Conservation (phyloP, 148 eudicot species). For the Vaccinium myrtillus region DNA sequence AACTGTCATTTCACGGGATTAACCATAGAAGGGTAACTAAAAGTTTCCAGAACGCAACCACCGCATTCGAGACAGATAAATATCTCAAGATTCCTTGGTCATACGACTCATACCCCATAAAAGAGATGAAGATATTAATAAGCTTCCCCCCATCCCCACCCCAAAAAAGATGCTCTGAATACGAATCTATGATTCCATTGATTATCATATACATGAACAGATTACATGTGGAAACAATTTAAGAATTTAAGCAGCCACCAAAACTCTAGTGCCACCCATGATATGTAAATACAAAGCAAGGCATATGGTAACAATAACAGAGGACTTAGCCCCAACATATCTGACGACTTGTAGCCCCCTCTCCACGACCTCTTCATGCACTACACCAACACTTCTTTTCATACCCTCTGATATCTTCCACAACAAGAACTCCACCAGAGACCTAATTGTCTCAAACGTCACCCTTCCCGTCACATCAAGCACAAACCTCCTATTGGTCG, state of each 20-base stretch:
- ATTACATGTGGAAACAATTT: not conserved
- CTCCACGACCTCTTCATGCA: constrained; percentile 52
- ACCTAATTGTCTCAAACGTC: constrained; percentile 70
- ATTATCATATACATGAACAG: not conserved
- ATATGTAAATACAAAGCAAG: constrained; percentile 63
- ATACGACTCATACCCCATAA: not conserved
- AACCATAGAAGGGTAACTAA: not conserved
- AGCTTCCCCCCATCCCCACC: not conserved
- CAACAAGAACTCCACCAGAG: constrained; percentile 46
- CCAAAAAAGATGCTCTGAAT: not conserved
- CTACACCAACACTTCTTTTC: constrained; percentile 42
- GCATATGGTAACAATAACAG: constrained; percentile 54
- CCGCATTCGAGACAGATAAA: not conserved
- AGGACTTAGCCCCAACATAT: constrained; percentile 60
- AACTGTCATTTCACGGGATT: constrained; percentile 1
- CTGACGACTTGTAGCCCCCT: constrained; percentile 62
- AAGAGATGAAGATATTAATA: not conserved
- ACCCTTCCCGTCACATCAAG: constrained; percentile 81
- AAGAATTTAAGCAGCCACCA: constrained; percentile 47
- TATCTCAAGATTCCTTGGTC: not conserved
- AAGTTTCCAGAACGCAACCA: not conserved
- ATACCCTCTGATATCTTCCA: constrained; percentile 51
- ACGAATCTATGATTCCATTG: not conserved
- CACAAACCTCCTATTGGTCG: constrained; percentile 67
- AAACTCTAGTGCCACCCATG: constrained; percentile 37